Conservation (phyloP, 2,329 filamentous ascomycete genomes). For the Trichoderma polysporum region DNA sequence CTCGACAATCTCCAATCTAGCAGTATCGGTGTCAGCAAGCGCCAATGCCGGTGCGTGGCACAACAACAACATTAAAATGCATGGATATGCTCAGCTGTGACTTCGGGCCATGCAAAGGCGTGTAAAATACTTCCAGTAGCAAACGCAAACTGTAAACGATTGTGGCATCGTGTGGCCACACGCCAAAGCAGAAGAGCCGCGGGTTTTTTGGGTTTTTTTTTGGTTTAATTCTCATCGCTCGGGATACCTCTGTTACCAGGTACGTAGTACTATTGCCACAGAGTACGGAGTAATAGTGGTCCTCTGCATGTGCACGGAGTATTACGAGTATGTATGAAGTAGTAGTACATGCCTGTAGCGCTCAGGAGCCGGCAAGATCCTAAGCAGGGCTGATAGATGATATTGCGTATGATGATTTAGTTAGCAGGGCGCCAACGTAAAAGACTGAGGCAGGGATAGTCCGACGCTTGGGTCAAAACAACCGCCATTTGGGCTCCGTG, state of each 20-base stretch:
- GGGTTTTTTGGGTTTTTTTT: too few species aligned
- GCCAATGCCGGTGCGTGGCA: not conserved
- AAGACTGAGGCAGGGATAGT: conserved; percentile 7
- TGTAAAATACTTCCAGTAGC: not conserved
- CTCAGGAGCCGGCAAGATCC: not conserved
- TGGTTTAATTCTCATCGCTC: not conserved
- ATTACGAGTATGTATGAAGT: too few species aligned
- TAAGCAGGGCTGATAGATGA: conserved; percentile 2
- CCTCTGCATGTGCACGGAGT: too few species aligned
- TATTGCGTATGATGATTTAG: not conserved
- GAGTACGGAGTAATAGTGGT: not conserved
- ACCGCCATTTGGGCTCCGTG: conserved; percentile 12
- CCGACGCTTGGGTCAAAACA: conserved; percentile 18
- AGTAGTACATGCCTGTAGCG: not conserved
- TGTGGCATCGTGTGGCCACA: conserved; percentile 2
- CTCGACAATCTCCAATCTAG: not conserved
- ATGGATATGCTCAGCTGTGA: not conserved
- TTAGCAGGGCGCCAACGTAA: conserved; percentile 13
- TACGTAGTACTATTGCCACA: too few species aligned
- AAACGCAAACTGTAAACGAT: not conserved
- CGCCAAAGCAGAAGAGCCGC: not conserved
- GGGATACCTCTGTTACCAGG: too few species aligned
- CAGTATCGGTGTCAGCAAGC: not conserved
- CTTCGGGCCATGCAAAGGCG: not conserved
- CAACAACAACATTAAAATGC: not conserved